These are phyloP conservation scores for Scutellaria minor DNA, from an alignment of 257 asterid genomes.

Conservation along the genomic window DNA sequence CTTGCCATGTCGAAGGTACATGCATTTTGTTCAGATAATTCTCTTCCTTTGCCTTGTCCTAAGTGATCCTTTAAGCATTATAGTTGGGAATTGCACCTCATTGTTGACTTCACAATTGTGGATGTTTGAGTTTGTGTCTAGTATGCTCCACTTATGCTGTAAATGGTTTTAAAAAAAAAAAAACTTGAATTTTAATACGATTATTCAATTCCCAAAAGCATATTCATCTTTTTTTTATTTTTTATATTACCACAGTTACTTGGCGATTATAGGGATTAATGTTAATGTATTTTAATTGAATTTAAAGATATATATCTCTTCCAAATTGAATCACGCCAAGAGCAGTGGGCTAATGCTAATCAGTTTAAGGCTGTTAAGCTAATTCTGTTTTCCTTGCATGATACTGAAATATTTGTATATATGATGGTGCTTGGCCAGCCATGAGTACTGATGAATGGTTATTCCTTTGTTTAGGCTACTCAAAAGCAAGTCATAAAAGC, in stretches of 20 bases:
- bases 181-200: slow-evolving; percentile 14
- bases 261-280: neutral
- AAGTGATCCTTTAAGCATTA: slow-evolving; percentile 15
- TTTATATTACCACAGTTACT: slow-evolving; percentile 3
- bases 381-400: slow-evolving; percentile 12
- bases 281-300: slow-evolving; percentile 23
- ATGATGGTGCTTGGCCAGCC: slow-evolving; percentile 21
- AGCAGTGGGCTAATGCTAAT: neutral
- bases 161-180: neutral
- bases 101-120: slow-evolving; percentile 9
- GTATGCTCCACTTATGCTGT: slow-evolving; percentile 5
- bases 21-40: slow-evolving; percentile 25
- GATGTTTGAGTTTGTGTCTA: neutral
- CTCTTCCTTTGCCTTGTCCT: slow-evolving; percentile 12
- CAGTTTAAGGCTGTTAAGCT: neutral
- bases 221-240: neutral
- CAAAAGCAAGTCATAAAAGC: slow-evolving; percentile 83
- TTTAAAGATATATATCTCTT: neutral
- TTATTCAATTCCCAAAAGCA: neutral
- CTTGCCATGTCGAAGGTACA: slow-evolving; percentile 91
- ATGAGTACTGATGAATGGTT: slow-evolving; percentile 31
- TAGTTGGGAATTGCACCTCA: slow-evolving; percentile 18
- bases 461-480: slow-evolving; percentile 74
- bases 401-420: slow-evolving; percentile 17
- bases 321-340: neutral